Evolutionary conservation across 192 early-diverging fungal species (phyloP), one percentile per base, ranked within the genome.

Genomic region (Podila minutissima): DNA sequence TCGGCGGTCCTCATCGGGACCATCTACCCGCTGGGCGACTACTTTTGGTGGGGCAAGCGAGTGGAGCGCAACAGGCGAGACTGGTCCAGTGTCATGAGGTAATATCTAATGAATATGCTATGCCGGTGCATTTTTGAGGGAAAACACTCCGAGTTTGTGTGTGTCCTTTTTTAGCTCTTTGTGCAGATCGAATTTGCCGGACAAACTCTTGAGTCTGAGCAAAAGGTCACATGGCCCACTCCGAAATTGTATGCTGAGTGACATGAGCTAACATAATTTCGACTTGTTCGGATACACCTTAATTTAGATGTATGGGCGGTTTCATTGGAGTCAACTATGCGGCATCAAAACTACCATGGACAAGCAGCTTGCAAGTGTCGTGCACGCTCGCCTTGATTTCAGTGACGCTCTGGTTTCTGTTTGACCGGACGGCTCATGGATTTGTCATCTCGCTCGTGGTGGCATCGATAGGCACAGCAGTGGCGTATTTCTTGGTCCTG

Each of bases 371-470:
- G n/a, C 91, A 93, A 63, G 84, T 91, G 20, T 89, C 87, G 20
- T 73, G 89, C 38, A 88, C 89, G 11, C 73, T 91, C 12, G 86
- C 85, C 8, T 41, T 94, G 38, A 86, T 92, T 12, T 86, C 88
- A 4, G 41, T 94, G 29, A 88, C 86, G 19, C 66, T 93, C 26
- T 94, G 93, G 93, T 88, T 91, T 67, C 63, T 90, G 67, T 94
- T 94, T 85, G 93, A 94, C 69, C 72, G 89, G n/a, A 93, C 92
- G 0, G 41, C 69, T 29, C 90, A 92, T 58, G 93, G 93, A 51
- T 92, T 93, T 66, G 29, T 87, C 22, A 71, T 92, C 33, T 88
- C 90, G 11, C 33, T 75, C 13, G 60, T 78, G n/a, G 83, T 92
- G 20, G 85, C 88, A 5, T 72, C 75, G 33, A 62, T 87, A 24